Evolutionary conservation across 2,329 filamentous ascomycete genomes (phyloP).

Genomic region (Cryoendolithus antarcticus): DNA sequence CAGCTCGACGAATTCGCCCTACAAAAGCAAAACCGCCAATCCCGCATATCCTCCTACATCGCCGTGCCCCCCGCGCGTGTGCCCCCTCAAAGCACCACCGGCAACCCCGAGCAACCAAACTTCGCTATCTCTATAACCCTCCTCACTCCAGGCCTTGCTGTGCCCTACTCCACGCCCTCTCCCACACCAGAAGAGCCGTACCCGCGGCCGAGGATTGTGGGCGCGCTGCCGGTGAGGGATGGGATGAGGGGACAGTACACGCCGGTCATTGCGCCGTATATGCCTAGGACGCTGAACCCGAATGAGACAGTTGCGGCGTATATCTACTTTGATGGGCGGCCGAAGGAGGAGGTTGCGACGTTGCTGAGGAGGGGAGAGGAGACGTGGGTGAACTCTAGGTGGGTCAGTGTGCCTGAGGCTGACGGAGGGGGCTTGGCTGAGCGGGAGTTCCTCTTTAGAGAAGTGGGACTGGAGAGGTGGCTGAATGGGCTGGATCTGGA

Average conservation of each 20-base stretch:
- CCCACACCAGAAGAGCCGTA: conserved; percentile 62
- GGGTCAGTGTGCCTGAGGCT: conserved; percentile 84
- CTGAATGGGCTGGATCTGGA: conserved; percentile 84
- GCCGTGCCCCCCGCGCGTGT: conserved; percentile 83
- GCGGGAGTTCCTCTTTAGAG: conserved; percentile 90
- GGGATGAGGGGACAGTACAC: conserved; percentile 40
- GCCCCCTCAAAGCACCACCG: conserved; percentile 47
- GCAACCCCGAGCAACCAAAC: conserved; percentile 80
- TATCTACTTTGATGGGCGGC: conserved; percentile 93
- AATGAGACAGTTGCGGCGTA: conserved; percentile 98
- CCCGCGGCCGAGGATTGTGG: conserved; percentile 72
- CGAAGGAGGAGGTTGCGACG: conserved; percentile 94
- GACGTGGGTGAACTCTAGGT: conserved; percentile 97
- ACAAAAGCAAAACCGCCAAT: conserved; percentile 81
- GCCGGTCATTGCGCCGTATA: conserved; percentile 65
- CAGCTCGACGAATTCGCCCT: conserved; percentile 88
- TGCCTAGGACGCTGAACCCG: conserved; percentile 79
- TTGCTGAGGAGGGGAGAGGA: conserved; percentile 85
- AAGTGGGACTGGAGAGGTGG: conserved; percentile 93
- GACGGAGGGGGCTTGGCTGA: conserved; percentile 92
- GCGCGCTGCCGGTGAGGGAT: conserved; percentile 48
- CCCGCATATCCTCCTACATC: conserved; percentile 93
- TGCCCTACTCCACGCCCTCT: conserved; percentile 87
- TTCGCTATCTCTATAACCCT: conserved; percentile 98
- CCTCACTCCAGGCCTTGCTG: conserved; percentile 72